Conservation (phyloP, 768 basidiomycete species). For the Russula sp. region DNA sequence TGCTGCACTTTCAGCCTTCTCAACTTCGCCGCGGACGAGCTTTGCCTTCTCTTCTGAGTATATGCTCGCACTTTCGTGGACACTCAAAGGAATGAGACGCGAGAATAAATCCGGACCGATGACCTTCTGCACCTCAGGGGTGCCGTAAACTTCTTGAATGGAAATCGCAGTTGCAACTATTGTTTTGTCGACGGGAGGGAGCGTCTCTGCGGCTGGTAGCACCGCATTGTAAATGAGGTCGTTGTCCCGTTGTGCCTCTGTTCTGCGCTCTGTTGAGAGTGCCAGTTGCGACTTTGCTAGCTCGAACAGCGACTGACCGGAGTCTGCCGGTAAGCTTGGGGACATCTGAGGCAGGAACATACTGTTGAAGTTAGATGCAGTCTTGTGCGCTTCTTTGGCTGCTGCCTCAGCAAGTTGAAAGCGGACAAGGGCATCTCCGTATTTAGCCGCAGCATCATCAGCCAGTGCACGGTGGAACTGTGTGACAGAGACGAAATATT, state of each 20-base stretch:
- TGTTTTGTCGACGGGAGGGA: slow-evolving; percentile 78
- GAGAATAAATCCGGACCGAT: slow-evolving; percentile 91
- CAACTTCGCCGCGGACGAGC: slow-evolving; percentile 79
- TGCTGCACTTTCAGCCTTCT: slow-evolving; percentile 78
- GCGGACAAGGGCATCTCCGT: slow-evolving; percentile 82
- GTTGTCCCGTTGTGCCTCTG: slow-evolving; percentile 80
- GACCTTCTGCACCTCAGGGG: slow-evolving; percentile 87
- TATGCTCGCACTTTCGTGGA: slow-evolving; percentile 92
- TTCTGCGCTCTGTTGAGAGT: slow-evolving; percentile 65
- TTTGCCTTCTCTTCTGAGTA: slow-evolving; percentile 99
- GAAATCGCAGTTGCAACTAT: slow-evolving; percentile 75
- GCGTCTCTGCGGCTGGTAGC: slow-evolving; percentile 66
- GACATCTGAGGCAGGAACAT: slow-evolving; percentile 65
- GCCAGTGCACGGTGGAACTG: slow-evolving; percentile 83
- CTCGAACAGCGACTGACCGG: slow-evolving; percentile 69
- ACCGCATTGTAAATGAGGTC: slow-evolving; percentile 97
- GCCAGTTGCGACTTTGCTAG: slow-evolving; percentile 78
- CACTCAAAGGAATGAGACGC: slow-evolving; percentile 81
- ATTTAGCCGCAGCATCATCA: slow-evolving; percentile 66
- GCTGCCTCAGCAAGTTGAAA: slow-evolving; percentile 67
- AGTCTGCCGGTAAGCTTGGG: slow-evolving; percentile 81
- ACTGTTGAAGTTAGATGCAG: slow-evolving; percentile 59
- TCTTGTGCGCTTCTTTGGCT: slow-evolving; percentile 76
- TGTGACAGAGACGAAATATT: slow-evolving; percentile 77
- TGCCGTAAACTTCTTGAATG: slow-evolving; percentile 90